Evolutionary conservation across 192 early-diverging fungal species (phyloP).

Genomic region (Phycomyces blakesleeanus): DNA sequence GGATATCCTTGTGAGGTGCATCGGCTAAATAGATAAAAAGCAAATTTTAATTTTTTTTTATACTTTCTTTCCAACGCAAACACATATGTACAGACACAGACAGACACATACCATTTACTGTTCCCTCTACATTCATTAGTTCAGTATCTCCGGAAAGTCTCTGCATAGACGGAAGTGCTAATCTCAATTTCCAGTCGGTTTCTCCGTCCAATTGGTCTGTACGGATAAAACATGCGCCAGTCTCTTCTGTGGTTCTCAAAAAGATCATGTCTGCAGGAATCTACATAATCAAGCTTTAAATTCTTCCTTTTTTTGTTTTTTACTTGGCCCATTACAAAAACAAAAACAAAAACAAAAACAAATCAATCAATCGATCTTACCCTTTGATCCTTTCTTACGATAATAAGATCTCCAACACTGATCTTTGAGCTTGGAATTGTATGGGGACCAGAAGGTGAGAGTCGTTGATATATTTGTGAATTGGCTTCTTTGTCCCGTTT

Average conservation of each 20-base stretch:
- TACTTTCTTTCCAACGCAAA: too few species aligned
- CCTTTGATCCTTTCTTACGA: constrained; percentile 82
- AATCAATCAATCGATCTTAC: constrained; percentile 25
- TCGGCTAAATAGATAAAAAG: constrained; percentile 56
- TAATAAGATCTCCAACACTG: constrained; percentile 82
- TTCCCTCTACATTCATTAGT: constrained; percentile 60
- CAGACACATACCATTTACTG: constrained; percentile 80
- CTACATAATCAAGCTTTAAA: constrained; percentile 20
- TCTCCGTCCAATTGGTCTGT: constrained; percentile 98
- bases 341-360: too few species aligned
- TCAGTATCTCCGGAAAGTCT: constrained; percentile 56
- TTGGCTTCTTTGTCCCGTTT: constrained; percentile 87
- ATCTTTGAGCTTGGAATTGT: constrained; percentile 77
- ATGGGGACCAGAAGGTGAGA: constrained; percentile 56
- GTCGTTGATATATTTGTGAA: constrained; percentile 69
- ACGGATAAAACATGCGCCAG: constrained; percentile 90
- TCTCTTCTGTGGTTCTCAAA: constrained; percentile 75
- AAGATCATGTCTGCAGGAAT: constrained; percentile 91
- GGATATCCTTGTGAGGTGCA: constrained; percentile 90
- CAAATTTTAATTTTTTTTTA: not conserved
- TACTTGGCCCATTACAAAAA: too few species aligned
- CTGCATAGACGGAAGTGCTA: constrained; percentile 82
- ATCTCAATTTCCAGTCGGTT: constrained; percentile 93
- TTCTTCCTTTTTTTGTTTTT: not conserved
- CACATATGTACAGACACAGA: too few species aligned